Base-by-base conservation (phyloP, 441 rosid species). In the Pelargonium myrrhifolium region DNA sequence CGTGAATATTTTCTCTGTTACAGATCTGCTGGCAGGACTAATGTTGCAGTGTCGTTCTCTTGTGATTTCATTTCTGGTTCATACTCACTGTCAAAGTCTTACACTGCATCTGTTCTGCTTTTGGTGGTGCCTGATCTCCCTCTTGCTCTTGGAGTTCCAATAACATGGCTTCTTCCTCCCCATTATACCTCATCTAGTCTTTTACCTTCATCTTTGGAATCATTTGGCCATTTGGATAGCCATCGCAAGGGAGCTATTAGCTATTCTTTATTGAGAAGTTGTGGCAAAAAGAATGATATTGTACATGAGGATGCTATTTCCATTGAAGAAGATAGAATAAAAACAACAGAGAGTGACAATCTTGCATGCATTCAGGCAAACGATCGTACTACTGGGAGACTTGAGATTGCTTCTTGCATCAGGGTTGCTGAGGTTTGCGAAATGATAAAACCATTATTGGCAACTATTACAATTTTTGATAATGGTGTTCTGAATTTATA, bases 121-220 rank as follows among this genome's bases (percentile, higher is more conserved):
- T 79, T 78, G 15, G 97, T 91, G 82, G 87, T 88, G 75, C 83
- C 99, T 72, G 83, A 82, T 80, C 92, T 92, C 70, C 99, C 97
- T 71, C 89, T 93, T 78, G 83, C 93, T 43, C 99, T 87, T 69
- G 99, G 99, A 62, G 82, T 72, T 73, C 93, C 92, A 62, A 78
- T 87, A 72, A 89, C 99, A 71, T 91, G 99, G 99, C 68, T 91
- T 80, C 89, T 93, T 70, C 99, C 99, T 51, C 96, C 99, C n/a
- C 81, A 80, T 68, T 93, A 89, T 80, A 69, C 86, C 37, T 83
- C 96, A 71, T 91, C 96, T 67, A 74, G 81, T 76, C 79, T 87
- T 65, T 84, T 93, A 75, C 89, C 93, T 31, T 84, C 78, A 42
- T 84, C 90, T 20, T 31, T 49, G 37, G 90, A 85, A 71, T 74